Conservation (phyloP, 192 early-diverging fungal species). For the Linnemannia schmuckeri region DNA sequence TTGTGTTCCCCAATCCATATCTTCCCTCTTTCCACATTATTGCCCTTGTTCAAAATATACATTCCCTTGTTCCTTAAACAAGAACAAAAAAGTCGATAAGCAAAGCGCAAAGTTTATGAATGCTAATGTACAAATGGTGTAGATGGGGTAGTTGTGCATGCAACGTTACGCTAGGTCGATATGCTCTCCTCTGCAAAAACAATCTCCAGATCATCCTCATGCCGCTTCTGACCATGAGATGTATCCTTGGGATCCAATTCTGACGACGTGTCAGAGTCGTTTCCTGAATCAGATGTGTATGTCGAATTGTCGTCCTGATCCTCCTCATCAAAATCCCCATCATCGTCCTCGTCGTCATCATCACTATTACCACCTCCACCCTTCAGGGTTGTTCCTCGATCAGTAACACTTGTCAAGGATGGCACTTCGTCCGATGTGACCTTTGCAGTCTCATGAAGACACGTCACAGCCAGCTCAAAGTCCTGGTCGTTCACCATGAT, state of each 20-base stretch:
- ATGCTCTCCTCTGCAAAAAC: constrained; percentile 16
- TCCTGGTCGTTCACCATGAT: constrained; percentile 54
- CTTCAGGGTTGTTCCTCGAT: not conserved
- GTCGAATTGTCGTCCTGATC: constrained; percentile 8
- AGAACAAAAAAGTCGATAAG: too few species aligned
- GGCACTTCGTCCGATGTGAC: not conserved
- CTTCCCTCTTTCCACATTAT: too few species aligned
- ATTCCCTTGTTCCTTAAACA: too few species aligned
- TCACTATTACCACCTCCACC: not conserved
- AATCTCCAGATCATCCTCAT: constrained; percentile 17
- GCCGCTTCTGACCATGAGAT: not conserved
- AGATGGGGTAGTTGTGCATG: too few species aligned
- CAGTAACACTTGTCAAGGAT: not conserved
- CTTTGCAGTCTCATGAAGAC: constrained; percentile 34
- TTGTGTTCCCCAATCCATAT: too few species aligned
- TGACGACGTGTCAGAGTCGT: not conserved
- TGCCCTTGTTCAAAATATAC: too few species aligned
- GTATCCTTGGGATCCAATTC: constrained; percentile 7
- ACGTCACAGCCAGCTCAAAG: constrained; percentile 41
- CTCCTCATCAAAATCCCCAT: not conserved
- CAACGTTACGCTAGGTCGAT: not conserved
- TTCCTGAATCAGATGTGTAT: constrained; percentile 4
- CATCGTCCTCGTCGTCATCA: not conserved
- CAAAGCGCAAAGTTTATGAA: too few species aligned
- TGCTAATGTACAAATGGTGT: too few species aligned